Percentiles rank a stretch among this genome's conserved stretches.
Evolutionary conservation across 257 asterid species (phyloP).

Genomic region (Fraxinus anomala): DNA sequence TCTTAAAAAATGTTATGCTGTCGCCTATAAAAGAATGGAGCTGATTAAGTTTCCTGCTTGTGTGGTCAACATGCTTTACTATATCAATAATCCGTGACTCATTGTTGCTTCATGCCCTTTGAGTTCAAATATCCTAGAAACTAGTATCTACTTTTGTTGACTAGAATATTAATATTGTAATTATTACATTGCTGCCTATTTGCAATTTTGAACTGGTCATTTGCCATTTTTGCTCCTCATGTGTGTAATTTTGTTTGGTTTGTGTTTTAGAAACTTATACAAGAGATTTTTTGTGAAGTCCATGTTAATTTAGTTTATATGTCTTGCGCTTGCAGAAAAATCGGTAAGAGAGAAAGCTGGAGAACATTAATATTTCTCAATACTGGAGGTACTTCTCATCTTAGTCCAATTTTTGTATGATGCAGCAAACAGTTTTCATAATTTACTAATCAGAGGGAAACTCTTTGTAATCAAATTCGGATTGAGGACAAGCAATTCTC

Average conservation of each 20-base stretch:
- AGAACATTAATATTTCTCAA: conserved; percentile 30
- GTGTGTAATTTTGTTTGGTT: not conserved
- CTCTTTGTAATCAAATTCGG: not conserved
- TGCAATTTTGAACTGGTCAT: conserved; percentile 5
- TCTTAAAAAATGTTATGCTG: not conserved
- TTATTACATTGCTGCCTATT: conserved; percentile 8
- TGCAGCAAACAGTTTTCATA: conserved; percentile 18
- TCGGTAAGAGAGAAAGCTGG: conserved; percentile 39
- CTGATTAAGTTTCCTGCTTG: not conserved
- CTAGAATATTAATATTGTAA: not conserved
- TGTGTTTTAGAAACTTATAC: not conserved
- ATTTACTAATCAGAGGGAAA: not conserved
- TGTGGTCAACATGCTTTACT: not conserved
- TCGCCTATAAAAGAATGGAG: conserved; percentile 10
- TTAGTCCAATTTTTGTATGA: not conserved
- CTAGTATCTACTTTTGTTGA: conserved; percentile 7
- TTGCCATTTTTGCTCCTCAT: not conserved
- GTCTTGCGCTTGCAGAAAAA: conserved; percentile 33
- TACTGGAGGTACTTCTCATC: conserved; percentile 26
- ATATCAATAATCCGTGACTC: not conserved
- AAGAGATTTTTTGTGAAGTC: not conserved
- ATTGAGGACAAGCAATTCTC: not conserved
- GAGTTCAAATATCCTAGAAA: not conserved
- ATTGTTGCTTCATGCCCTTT: conserved; percentile 9
- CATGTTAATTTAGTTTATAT: not conserved